Base-by-base conservation (phyloP, 768 basidiomycete genomes). In the Mycena kentingensis region DNA sequence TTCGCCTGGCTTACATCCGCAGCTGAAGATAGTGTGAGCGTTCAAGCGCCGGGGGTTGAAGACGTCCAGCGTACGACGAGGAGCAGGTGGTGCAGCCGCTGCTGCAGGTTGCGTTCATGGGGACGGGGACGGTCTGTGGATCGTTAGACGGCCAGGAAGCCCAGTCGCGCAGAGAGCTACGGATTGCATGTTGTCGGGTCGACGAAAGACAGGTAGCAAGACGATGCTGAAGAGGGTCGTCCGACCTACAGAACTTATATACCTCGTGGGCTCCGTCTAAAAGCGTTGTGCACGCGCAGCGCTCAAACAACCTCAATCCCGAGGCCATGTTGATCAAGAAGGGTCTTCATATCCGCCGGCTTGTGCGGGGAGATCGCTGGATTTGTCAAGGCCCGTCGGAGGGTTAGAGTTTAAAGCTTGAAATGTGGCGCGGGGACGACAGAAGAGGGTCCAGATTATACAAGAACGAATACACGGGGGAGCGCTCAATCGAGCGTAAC, bases 101-200 rank as follows among this genome's bases (percentile, higher is more conserved):
- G n/a, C n/a, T n/a, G n/a, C 72, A 74, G 37, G 61, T 60, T 32
- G 59, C 52, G 65, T 71, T 62, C 43, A 68, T 62, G 22, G 67
- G 71, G 53, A 57, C 42, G 45, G 62, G 4, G 46, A 49, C 57
- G 63, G 51, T 64, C 70, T 74, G 46, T 5, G 39, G 12, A 35
- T 5, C 41, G 47, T 49, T 21, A 49, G 32, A 6, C 24, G 21
- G 21, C 41, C 7, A 18, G 12, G 36, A 5, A 24, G 41, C 12
- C 13, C 5, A 27, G 25, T 12, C 8, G 10, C n/a, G n/a, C n/a
- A n/a, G 21, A 19, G 7, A 19, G 11, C 18, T 25, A 42, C 41
- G 26, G 41, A 7, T 22, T 42, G 41, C 41, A 42, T 42, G 41
- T 5, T 42, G 18, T 37, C 36, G 18, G 18, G 36, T 37, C 18